These are phyloP conservation scores for Thermomyces lanuginosus DNA, from an alignment of 2,329 filamentous ascomycete genomes.

Conservation along the genomic window DNA sequence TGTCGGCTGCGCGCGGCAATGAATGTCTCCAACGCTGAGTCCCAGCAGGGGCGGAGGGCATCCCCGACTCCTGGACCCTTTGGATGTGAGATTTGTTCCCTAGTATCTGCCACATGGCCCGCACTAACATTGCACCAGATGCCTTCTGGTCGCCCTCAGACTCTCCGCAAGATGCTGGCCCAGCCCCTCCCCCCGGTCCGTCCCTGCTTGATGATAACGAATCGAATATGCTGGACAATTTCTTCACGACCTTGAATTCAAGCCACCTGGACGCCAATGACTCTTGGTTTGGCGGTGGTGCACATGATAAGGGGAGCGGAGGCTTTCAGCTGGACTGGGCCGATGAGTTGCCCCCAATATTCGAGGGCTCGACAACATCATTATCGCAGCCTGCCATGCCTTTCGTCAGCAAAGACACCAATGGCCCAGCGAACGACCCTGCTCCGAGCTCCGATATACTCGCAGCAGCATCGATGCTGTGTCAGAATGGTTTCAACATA, in stretches of 20 bases:
- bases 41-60: conserved; percentile 24
- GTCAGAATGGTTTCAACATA: conserved; percentile 19
- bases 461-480: conserved; percentile 38
- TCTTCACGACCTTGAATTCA: conserved; percentile 27
- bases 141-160: conserved; percentile 20
- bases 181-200: conserved; percentile 47
- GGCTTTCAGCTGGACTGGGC: conserved; percentile 22
- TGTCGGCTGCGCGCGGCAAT: too few species aligned
- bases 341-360: conserved; percentile 43
- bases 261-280: conserved; percentile 23
- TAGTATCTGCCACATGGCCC: conserved; percentile 2
- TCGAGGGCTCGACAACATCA: conserved; percentile 50
- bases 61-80: conserved; percentile 43
- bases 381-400: conserved; percentile 37
- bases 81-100: conserved; percentile 42
- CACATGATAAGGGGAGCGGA: conserved; percentile 14
- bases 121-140: too few species aligned
- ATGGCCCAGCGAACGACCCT: conserved; percentile 11
- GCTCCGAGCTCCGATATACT: conserved; percentile 35
- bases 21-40: conserved; percentile 17
- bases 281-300: conserved; percentile 18
- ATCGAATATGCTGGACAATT: conserved; percentile 38
- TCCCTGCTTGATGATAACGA: conserved; percentile 46
- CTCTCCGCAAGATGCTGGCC: conserved; percentile 33
- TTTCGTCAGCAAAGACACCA: conserved; percentile 13